Evolutionary conservation across 495 filamentous ascomycete species (phyloP).

Genomic region (Neohortaea acidophila): DNA sequence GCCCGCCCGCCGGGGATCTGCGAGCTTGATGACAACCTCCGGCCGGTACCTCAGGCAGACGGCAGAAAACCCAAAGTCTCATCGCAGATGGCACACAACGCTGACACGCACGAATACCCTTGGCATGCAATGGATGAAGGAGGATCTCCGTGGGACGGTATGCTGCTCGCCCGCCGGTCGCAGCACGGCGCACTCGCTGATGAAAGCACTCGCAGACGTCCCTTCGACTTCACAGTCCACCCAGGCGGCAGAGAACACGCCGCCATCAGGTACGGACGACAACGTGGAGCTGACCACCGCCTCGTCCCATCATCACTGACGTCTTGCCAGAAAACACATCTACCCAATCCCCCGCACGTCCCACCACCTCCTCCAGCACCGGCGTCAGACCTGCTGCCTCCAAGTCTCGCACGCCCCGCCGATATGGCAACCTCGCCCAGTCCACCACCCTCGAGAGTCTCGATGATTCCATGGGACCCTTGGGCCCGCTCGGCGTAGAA

Average conservation of each 20-base stretch:
- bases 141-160: constrained; percentile 29
- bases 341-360: constrained; percentile 2
- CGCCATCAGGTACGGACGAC: no score
- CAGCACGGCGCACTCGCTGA: neutral
- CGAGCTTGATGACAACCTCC: no score
- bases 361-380: constrained; percentile 5
- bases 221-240: constrained; percentile 24
- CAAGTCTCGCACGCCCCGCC: constrained; percentile 45
- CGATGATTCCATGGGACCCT: constrained; percentile 79
- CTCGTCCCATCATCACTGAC: neutral
- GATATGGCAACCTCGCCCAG: constrained; percentile 67
- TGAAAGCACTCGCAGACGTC: constrained; percentile 19
- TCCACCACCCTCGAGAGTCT: constrained; percentile 74
- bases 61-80: no score
- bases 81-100: no score
- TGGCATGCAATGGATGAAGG: constrained; percentile 24
- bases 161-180: no score
- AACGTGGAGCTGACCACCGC: no score
- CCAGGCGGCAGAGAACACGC: no score
- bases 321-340: neutral
- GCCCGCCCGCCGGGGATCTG: no score
- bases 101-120: constrained; percentile 2
- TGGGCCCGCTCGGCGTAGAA: constrained; percentile 65
- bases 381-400: constrained; percentile 29
- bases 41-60: no score